Evolutionary conservation across 2,329 filamentous ascomycete species (phyloP), one percentile per base, ranked within the genome.

Genomic region (Westerdykella ornata): DNA sequence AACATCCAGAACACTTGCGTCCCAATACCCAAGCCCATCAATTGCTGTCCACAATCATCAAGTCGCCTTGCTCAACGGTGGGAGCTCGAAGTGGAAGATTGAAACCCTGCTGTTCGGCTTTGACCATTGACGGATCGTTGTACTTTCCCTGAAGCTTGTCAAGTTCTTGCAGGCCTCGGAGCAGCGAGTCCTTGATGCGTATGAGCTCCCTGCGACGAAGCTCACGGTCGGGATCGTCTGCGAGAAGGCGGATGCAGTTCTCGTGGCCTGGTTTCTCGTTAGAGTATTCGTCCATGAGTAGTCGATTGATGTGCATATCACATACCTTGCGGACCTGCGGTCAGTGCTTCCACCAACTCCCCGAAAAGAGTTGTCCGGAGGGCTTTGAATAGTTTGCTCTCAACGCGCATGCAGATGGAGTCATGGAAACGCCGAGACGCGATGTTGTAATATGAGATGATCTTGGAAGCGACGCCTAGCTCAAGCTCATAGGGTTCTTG

Each of bases 361-460:
- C 57, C 50, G 6, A 47, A 46, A 1, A 65, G 43, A 9, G 51
- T 43, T 0, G 30, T 43, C 2, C 51, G 46, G 0, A 66, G 44
- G 13, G 47, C 41, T 22, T 55, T 54, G 46, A 62, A 63, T 26
- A 69, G 49, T 32, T 69, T 62, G 0, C 45, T 56, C n/a, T 66
- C 54, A 1, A 72, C 53, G 1, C 66, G 52, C 50, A 66, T 63
- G 18, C 56, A 65, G 4, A 75, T 53, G 0, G 57, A 57, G 19
- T 88, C 83, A 1, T 79, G 71, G 51, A 87, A 84, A 1, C 83
- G 75, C 26, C 72, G 66, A 0, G 78, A 75, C 0, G 84, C 82
- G 4, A 82, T 75, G 35, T 77, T 72, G 55, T 88, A 88, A 59
- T 88, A 88, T 0, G 76, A 82, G 0, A 81, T 70, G 34, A 85